Percentiles rank a stretch among this genome's conserved stretches.
These are phyloP conservation scores for Diplotaxis tenuifolia DNA, from an alignment of 345 rosid species.

Conservation along the genomic window DNA sequence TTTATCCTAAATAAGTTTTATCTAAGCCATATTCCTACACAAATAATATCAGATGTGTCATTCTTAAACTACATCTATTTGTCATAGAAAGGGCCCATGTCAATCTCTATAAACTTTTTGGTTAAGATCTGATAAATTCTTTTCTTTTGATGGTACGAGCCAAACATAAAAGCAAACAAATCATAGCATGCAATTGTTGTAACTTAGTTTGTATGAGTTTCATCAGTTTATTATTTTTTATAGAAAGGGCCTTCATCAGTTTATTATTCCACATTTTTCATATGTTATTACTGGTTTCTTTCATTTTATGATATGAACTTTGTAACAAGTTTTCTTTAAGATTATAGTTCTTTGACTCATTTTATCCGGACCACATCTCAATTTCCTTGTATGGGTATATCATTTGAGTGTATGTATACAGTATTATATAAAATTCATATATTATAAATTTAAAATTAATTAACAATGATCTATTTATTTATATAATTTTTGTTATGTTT, in stretches of 20 bases:
- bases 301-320: background rate
- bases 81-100: constrained; percentile 12
- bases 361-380: background rate
- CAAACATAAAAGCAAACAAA: constrained; percentile 42
- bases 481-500: background rate
- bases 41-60: constrained; percentile 2
- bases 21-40: background rate
- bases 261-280: background rate
- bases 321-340: background rate
- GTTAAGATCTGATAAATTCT: constrained; percentile 26
- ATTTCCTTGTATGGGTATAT: background rate
- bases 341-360: background rate
- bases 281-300: background rate
- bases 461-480: background rate
- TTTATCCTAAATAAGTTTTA: background rate
- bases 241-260: too few relatives aligned
- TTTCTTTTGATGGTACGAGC: constrained; percentile 52
- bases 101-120: background rate
- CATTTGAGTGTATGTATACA: background rate
- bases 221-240: background rate
- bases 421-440: background rate
- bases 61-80: background rate
- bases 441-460: background rate
- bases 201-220: too few relatives aligned
- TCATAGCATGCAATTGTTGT: constrained; percentile 31